These are phyloP conservation scores for Dactylellina parvicollis DNA, from an alignment of 2,329 filamentous ascomycete species.

Conservation along the genomic window DNA sequence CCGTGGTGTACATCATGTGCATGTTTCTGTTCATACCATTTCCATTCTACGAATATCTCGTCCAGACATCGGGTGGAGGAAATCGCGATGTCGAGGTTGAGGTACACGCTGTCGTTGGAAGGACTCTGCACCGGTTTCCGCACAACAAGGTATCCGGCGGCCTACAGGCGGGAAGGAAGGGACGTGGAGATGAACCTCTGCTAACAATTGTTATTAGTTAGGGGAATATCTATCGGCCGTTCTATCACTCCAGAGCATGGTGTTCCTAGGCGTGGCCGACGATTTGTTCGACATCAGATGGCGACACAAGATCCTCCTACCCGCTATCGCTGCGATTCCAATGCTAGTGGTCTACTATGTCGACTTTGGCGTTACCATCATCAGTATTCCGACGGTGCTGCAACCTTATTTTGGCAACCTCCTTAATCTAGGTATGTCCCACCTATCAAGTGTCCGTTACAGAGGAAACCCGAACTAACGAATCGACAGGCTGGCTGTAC, in stretches of 20 bases:
- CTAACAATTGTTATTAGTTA: constrained; percentile 67
- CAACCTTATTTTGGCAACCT: constrained; percentile 82
- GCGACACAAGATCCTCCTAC: constrained; percentile 98
- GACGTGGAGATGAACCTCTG: background rate
- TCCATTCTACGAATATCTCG: constrained; percentile 97
- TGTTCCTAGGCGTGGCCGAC: constrained; percentile 90
- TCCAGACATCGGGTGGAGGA: constrained; percentile 90
- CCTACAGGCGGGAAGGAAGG: background rate
- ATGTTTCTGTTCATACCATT: constrained; percentile 95
- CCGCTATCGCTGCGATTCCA: constrained; percentile 89
- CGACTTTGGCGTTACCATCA: constrained; percentile 95
- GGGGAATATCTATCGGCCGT: constrained; percentile 94
- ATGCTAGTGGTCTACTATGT: constrained; percentile 97
- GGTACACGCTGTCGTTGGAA: constrained; percentile 78
- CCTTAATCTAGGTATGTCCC: constrained; percentile 75
- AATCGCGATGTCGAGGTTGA: constrained; percentile 86
- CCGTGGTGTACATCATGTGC: constrained; percentile 87
- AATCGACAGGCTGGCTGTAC: constrained; percentile 66
- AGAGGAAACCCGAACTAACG: background rate
- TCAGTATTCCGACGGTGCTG: constrained; percentile 87
- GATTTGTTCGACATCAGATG: constrained; percentile 98
- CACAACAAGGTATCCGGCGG: constrained; percentile 78
- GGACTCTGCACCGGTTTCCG: constrained; percentile 89
- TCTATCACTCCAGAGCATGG: constrained; percentile 88
- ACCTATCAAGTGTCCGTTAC: constrained; percentile 1